Evolutionary conservation across 257 asterid species (phyloP), one percentile per base, ranked within the genome.

Genomic region (Phtheirospermum japonicum): DNA sequence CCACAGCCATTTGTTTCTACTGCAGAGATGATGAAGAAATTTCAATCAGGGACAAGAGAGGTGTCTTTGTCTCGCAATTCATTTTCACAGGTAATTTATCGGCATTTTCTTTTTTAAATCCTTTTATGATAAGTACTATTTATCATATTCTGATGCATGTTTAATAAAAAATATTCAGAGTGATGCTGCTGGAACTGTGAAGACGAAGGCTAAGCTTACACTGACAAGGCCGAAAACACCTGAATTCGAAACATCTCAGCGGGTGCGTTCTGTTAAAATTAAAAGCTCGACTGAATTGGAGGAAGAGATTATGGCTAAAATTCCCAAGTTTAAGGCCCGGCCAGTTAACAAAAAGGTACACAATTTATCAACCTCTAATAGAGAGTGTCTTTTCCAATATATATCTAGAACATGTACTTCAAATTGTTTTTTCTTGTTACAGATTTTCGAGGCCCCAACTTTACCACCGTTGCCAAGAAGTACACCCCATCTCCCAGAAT

Each of bases 171-270:
- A 46, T 59, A 12, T 57, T 52, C 80, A 81, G 82, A 66, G 61
- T 10, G 69, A 64, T 28, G 80, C 77, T 65, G 64, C 69, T 58
- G 80, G 75, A 62, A 61, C 59, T 30, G 43, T 46, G 59, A 81
- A 72, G 70, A 74, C 80, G 67, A 92, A 74, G 83, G 62, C 87
- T 55, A 88, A 89, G 77, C 94, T 92, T 54, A 82, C 82, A 42
- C 77, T 92, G 62, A 89, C 97, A 45, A 84, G 89, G 83, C 99
- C 99, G 0, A 92, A 85, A 74, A 84, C 90, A 57, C 99, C 97
- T 9, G 94, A 89, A 65, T 82, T 89, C 56, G 95, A 77, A 75
- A 92, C 99, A 58, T 76, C 96, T 59, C 99, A 92, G 45, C 86
- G 99, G 13, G 82, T 66, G 17, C 95, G 99, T 52, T 70, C 91